A percentile compares a stretch with the other conserved stretches of the same genome.
Conservation (phyloP, 352 stramenopile species). For the Phytophthora melonis region DNA sequence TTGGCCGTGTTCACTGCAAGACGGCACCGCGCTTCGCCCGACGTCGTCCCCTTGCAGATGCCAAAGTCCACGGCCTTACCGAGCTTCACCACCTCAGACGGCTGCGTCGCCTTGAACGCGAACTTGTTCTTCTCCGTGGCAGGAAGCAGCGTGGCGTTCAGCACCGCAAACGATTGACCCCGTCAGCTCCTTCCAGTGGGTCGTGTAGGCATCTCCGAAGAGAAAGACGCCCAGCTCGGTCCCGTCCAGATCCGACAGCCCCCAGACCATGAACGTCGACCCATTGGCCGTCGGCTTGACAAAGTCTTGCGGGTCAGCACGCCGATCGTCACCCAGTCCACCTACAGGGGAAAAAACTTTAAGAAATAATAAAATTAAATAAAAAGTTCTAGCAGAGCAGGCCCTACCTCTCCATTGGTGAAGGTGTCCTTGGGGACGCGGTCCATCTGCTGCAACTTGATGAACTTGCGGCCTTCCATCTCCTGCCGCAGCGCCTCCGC, state of each 20-base stretch:
- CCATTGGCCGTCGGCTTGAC: constrained; percentile 74
- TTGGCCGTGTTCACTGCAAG: constrained; percentile 80
- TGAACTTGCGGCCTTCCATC: constrained; percentile 78
- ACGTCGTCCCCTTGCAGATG: constrained; percentile 79
- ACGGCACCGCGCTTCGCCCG: constrained; percentile 66
- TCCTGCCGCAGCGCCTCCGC: constrained; percentile 55
- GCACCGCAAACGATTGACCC: constrained; percentile 69
- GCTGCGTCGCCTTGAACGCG: constrained; percentile 74
- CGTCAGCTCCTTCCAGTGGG: constrained; percentile 72
- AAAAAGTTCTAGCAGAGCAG: neutral
- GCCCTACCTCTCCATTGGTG: constrained; percentile 57
- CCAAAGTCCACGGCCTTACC: constrained; percentile 76
- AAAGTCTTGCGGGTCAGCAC: constrained; percentile 78
- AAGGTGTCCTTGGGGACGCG: constrained; percentile 59
- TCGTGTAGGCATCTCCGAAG: constrained; percentile 74
- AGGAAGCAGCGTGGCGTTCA: constrained; percentile 75
- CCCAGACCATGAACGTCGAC: constrained; percentile 85
- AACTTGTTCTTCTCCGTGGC: constrained; percentile 82
- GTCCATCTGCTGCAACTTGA: constrained; percentile 71
- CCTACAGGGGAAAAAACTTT: too few relatives aligned
- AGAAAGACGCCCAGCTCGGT: constrained; percentile 82
- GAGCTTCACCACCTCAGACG: constrained; percentile 69
- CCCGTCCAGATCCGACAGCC: constrained; percentile 71
- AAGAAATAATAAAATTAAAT: too few relatives aligned
- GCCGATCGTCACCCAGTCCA: constrained; percentile 87